These are phyloP conservation scores for Arthrobotrys sinensis DNA, from an alignment of 2,329 filamentous ascomycete genomes.

Conservation along the genomic window DNA sequence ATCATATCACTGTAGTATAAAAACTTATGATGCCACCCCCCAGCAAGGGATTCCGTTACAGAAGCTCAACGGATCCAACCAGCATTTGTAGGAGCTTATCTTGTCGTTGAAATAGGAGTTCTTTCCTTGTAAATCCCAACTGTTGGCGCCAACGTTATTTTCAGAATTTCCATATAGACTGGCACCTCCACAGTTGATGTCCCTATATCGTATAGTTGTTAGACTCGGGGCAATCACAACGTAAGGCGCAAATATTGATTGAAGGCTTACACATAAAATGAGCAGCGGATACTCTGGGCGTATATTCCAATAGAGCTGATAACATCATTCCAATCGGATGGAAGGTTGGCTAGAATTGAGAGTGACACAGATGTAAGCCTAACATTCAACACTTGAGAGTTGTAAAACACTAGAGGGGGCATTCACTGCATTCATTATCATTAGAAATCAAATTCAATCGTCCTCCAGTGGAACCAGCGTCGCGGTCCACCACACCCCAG, in stretches of 20 bases:
- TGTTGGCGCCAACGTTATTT: conserved; percentile 18
- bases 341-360: conserved; percentile 22
- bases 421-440: conserved; percentile 47
- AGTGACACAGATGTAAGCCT: no score
- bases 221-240: not conserved
- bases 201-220: not conserved
- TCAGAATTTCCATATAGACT: conserved; percentile 36
- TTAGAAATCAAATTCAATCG: conserved; percentile 19
- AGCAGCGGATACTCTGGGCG: conserved; percentile 8
- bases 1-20: no score
- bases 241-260: not conserved
- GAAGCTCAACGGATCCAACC: conserved; percentile 26
- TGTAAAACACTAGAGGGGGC: not conserved
- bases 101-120: conserved; percentile 35
- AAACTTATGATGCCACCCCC: no score
- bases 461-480: conserved; percentile 20
- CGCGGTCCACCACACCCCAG: conserved; percentile 21
- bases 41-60: conserved; percentile 23
- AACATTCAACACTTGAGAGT: no score
- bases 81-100: conserved; percentile 43
- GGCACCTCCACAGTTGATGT: conserved; percentile 29
- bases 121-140: conserved; percentile 18
- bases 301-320: conserved; percentile 28
- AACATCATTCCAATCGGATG: conserved; percentile 34
- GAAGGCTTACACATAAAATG: conserved; percentile 32